Evolutionary conservation across 495 filamentous ascomycete species (phyloP), one percentile per base, ranked within the genome.

Genomic region (Penicillium diatomitis): DNA sequence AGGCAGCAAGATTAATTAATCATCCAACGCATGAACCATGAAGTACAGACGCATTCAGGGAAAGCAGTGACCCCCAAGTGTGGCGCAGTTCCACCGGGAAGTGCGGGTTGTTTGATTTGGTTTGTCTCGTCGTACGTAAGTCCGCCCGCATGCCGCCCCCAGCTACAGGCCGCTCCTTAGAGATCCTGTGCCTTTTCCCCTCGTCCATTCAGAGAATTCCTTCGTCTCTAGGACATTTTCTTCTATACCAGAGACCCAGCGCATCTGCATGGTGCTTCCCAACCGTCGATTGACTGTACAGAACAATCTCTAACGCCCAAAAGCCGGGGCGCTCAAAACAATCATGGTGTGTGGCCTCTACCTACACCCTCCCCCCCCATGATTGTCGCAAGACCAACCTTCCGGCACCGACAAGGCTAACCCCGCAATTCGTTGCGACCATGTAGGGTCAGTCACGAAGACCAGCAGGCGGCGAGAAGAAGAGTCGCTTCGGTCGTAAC

Each of bases 381-480:
- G n/a, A 37, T 45, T 36, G 12, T 43, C 28, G 27, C 44, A 39
- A 46, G 51, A 46, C 40, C 49, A 52, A 39, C 28, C 12, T 36
- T 11, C 50, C 50, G 36, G 36, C 37, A 38, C 35, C 30, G 12
- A 37, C 49, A 55, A 34, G 50, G 54, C 52, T 55, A 35, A 55
- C 47, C 42, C 39, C 49, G 52, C 44, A 41, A 35, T 50, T 46
- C 30, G 32, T 47, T 29, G 27, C 43, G 50, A 31, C 7, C 47
- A 35, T 50, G 48, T 52, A 74, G 71, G 71, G 68, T 58, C 69
- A 73, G 44, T 74, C 71, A 64, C 69, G 71, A 69, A 69, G 71
- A 60, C 71, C 69, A 44, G 65, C 42, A 48, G 70, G 70, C 44
- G 69, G 71, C 51, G 71, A 73, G 55, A 73, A 74, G 66, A 72